phyloP scores from a whole-genome alignment of 345 rosid genomes.

The Murraya koenigii region DNA sequence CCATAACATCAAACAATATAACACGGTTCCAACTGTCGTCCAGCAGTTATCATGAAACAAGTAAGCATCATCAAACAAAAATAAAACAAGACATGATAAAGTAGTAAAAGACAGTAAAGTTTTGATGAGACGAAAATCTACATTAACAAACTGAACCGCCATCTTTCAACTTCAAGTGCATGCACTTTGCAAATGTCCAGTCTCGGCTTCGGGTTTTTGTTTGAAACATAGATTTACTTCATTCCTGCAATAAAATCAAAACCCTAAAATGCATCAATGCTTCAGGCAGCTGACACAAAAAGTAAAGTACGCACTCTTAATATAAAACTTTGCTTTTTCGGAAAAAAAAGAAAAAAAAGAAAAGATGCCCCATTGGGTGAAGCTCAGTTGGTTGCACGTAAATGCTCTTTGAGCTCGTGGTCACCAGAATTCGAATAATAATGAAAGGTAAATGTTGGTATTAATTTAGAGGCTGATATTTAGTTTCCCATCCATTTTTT shows the following conservation, averaged over 20 bases:
- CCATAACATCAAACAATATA: not conserved
- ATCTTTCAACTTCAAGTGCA: not conserved
- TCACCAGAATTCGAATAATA: no score
- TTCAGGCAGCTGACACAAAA: not conserved
- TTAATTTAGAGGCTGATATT: no score
- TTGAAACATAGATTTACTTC: constrained; percentile 19
- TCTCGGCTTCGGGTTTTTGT: not conserved
- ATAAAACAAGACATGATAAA: not conserved
- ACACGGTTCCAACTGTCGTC: not conserved
- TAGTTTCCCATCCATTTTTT: no score
- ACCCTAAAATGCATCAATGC: constrained; percentile 23
- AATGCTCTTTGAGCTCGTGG: no score
- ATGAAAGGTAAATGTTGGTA: no score
- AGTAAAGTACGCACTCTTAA: no score
- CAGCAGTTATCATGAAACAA: not conserved
- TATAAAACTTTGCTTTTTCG: no score
- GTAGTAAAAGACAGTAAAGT: not conserved
- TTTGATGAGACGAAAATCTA: not conserved
- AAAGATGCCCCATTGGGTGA: no score
- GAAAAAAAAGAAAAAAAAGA: no score
- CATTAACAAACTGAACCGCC: not conserved
- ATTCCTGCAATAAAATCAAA: constrained; percentile 32
- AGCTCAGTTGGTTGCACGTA: no score
- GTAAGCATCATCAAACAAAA: not conserved
- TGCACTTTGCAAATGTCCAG: not conserved